Evolutionary conservation across 2,329 filamentous ascomycete species (phyloP), one percentile per base, ranked within the genome.

Genomic region (Graphium sp.): DNA sequence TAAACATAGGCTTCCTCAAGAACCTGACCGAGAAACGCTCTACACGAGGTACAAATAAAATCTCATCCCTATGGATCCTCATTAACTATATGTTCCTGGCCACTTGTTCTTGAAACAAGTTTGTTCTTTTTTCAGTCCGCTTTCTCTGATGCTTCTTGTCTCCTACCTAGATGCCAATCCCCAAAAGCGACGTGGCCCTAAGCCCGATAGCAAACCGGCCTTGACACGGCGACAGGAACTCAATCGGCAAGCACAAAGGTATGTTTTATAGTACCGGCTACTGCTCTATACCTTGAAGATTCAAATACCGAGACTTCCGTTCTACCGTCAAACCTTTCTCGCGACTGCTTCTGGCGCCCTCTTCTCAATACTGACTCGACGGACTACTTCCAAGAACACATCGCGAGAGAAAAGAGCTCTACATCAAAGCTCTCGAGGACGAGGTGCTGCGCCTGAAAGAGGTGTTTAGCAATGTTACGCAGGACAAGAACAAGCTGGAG

Each of bases 201-300:
- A 95, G 49, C 89, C 89, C 13, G 89, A 95, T 50, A 91, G 80
- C 58, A 94, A 92, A 48, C 89, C 89, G 12, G 87, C 89, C 24
- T 57, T 93, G 43, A 95, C 87, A 13, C 68, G 87, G 36, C 72
- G 87, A 37, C 89, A 95, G 48, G 87, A 95, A 51, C 59, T 95
- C 35, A 95, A 95, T 48, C 72, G 89, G 37, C 87, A 95, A 56
- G 89, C 89, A 18, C 89, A 95, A 53, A 77, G 85, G 85, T 91
- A 69, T 32, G 27, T n/a, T n/a, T n/a, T n/a, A n/a, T n/a, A n/a
- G n/a, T n/a, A 33, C 23, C 18, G 14, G 20, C 17, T 5, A 24
- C 14, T 22, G 7, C 18, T 12, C 10, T 28, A 11, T 24, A 5
- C 21, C 15, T 29, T 13, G 10, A 22, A 3, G 13, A 16, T 9